Base-by-base conservation (phyloP, 345 rosid species). In the Trapa bicornis region DNA sequence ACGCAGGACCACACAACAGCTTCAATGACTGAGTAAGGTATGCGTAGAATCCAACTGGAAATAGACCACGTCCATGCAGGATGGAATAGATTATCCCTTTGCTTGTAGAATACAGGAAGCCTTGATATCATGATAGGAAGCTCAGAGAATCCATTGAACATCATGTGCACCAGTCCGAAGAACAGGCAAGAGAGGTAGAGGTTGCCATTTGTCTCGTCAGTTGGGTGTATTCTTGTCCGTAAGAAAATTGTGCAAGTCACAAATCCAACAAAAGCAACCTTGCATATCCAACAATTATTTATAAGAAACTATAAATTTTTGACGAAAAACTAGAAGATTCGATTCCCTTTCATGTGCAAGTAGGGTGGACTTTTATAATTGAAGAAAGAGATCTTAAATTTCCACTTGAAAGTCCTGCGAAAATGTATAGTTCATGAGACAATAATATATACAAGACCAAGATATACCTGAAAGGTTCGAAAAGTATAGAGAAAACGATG, bases 1-100 rank as follows among this genome's bases (percentile, higher is more conserved):
- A 92, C 85, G 64, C 79, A 73, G 70, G 89, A 83, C 98, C 98
- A 92, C 4, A 89, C 93, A 72, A 86, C 78, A 72, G 98, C 82
- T 79, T 89, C 98, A 71, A 89, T 47, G 67, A 87, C 14, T 60
- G 98, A 92, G 74, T 92, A 92, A 61, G 98, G 98, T 66, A 92
- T 74, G 29, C 98, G 96, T 61, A 89, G 78, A 39, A 89, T 47
- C 85, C 89, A 89, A 70, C 98, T 89, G 58, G 88, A 82, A 22
- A 81, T 0, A 64, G 93, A 87, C 96, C 96, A 89, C 0, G 91
- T 82, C 96, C 96, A 89, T 71, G 96, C 91, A 67, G 98, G 96
- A 80, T 89, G 95, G 77, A 92, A 92, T 37, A 74, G 77, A 83
- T 89, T 92, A 70, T 89, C 96, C 42, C 96, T 84, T 73, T 92